Evolutionary conservation across 139 green algal species (phyloP), one percentile per base, ranked within the genome.

Genomic region (Haematococcus sp.): DNA sequence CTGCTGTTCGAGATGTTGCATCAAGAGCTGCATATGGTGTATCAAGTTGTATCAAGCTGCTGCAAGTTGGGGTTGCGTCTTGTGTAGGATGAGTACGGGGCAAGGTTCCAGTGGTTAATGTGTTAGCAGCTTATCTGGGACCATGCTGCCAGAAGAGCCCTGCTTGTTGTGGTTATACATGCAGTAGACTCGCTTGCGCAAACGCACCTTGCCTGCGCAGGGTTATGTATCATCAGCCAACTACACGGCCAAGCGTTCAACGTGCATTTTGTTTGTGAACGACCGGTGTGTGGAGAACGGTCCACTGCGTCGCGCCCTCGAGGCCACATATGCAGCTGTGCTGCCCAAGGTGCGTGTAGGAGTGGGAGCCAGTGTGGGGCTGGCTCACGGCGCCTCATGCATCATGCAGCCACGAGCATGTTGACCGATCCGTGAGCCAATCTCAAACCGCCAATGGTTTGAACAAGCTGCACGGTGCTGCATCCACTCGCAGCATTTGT

Each of bases 261-360:
- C 78, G 13, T 75, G 97, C 28, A 75, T 99, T 11, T 84, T 99
- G 25, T 98, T 98, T 82, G 95, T 99, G 79, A 99, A 99, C 80
- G 87, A 86, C 2, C 86, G 96, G 3, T 76, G 84, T 15, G 96
- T 99, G 52, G 92, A 98, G 46, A 97, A 88, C 75, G 51, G 59
- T 0, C 66, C 86, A 31, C 83, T 99, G 23, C 93, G 94, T 67
- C 85, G 89, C 13, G 87, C 88, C 1, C 33, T 96, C 20, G 93
- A 98, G 76, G 82, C 87, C 0, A 75, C 89, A 0, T 98, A 97
- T 71, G 74, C 85, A 0, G 60, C 89, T 2, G 67, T 94, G 0
- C 76, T 96, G 52, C 89, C 79, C 22, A 67, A 68, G 63, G 63
- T 33, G 22, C 32, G 68, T 7, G 23, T 15, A 4, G 16, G 16